Percentiles rank a stretch among this genome's conserved stretches.
These are phyloP conservation scores for Spongospora subterranea DNA, from an alignment of 208 protist species.

Conservation along the genomic window DNA sequence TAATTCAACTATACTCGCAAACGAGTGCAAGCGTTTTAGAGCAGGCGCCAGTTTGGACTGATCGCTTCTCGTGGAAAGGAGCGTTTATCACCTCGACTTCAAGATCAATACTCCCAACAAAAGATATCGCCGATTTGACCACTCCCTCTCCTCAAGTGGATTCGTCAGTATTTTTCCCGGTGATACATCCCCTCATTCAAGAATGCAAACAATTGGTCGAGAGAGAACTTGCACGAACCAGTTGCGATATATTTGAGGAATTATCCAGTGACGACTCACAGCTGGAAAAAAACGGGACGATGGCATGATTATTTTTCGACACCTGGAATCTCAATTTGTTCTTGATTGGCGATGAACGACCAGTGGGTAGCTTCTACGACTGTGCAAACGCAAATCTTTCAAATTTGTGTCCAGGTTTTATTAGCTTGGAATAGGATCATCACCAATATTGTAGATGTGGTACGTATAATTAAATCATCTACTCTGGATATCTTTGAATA, in stretches of 20 bases:
- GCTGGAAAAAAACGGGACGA: too few relatives aligned
- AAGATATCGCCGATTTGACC: conserved; percentile 1
- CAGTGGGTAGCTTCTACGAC: too few relatives aligned
- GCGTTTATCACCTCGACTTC: conserved; percentile 45
- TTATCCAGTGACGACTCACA: not conserved
- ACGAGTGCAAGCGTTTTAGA: not conserved
- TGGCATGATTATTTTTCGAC: too few relatives aligned
- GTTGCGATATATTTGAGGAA: not conserved
- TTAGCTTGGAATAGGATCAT: too few relatives aligned
- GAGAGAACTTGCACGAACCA: not conserved
- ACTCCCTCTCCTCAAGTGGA: not conserved
- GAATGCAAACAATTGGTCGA: not conserved
- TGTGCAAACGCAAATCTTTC: too few relatives aligned
- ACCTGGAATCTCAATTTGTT: too few relatives aligned
- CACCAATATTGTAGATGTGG: too few relatives aligned
- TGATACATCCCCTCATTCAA: not conserved
- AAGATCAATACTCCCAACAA: not conserved
- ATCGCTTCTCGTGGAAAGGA: not conserved
- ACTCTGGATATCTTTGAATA: too few relatives aligned
- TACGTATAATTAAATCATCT: too few relatives aligned
- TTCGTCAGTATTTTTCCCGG: not conserved
- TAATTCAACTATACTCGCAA: not conserved
- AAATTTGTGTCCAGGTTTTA: too few relatives aligned
- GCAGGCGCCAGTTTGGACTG: not conserved
- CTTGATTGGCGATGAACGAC: too few relatives aligned